Base-by-base conservation (phyloP, 2,329 filamentous ascomycete species). In the Pseudovirgaria hyperparasitica region DNA sequence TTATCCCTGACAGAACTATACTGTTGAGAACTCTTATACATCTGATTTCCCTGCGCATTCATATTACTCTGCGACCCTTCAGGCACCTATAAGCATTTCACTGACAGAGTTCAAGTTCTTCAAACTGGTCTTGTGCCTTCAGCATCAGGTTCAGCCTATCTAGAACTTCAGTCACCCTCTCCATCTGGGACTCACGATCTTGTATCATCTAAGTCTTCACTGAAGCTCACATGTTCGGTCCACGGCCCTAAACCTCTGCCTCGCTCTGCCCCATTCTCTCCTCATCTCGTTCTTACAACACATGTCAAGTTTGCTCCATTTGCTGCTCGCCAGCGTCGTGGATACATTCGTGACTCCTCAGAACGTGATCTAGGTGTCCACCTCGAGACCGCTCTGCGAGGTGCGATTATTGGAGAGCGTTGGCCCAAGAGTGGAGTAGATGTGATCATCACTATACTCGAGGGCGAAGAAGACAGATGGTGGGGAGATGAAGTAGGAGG, bases 361-460 rank as follows among this genome's bases (percentile, higher is more conserved):
- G 90, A 98, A 58, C 72, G 86, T 26, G 90, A 98, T 48, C 66
- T 98, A 2, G 82, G 82, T 9, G 79, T 86, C 8, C 87, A 96
- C 50, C 63, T 98, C 3, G 86, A 96, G 54, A 87, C 84, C 10
- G 86, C 90, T 15, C 64, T 98, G 26, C 72, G 85, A 18, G 87
- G 87, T 1, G 81, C 84, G 6, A 75, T 96, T 26, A 87, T 96
- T 46, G 85, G 84, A 9, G 86, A 94, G 50, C 68, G 87, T 31
- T 98, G 87, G 82, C 90, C 90, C n/a, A 98, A 98, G 63, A 93
- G 84, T 51, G 86, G 84, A 23, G 76, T 93, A n/a, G 90, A 98
- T 50, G 76, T 98, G 21, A 77, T 93, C 11, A 74, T 98, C 25
- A 94, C 85, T 1, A 75, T 98, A 25, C 64, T 98, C 11, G 90